Evolutionary conservation across 202 grass and related monocot genomes (phyloP).

Genomic region (Thinopyrum obtusiflorum): DNA sequence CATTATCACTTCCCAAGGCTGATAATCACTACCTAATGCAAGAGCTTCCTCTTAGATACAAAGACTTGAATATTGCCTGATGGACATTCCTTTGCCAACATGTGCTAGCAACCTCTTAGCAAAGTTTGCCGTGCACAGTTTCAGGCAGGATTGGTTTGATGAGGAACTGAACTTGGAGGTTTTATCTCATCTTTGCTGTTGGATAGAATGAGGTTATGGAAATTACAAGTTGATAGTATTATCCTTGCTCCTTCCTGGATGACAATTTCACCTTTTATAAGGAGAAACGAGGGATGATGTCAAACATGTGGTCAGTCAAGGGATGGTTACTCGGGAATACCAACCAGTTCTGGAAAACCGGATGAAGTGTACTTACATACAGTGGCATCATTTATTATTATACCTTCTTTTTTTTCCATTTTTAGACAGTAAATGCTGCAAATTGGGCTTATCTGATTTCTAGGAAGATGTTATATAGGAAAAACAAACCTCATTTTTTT

Average conservation of each 20-base stretch:
- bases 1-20: constrained; percentile 35
- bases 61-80: constrained; percentile 37
- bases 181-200: constrained; percentile 5
- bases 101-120: neutral
- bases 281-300: neutral
- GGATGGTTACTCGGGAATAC: constrained; percentile 7
- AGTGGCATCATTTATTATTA: constrained; percentile 17
- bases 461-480: constrained; percentile 36
- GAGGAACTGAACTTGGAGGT: constrained; percentile 20
- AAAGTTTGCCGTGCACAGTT: constrained; percentile 10
- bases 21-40: constrained; percentile 32
- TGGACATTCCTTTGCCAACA: neutral
- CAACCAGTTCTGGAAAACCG: constrained; percentile 11
- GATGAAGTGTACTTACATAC: constrained; percentile 23
- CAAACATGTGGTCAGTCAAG: constrained; percentile 17
- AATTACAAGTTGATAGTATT: constrained; percentile 21
- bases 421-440: constrained; percentile 25
- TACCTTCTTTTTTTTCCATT: neutral
- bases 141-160: constrained; percentile 30
- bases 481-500: constrained; percentile 30
- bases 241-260: constrained; percentile 14
- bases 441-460: constrained; percentile 29
- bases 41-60: constrained; percentile 47
- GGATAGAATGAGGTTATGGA: neutral
- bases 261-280: constrained; percentile 2